Conservation (phyloP, 2,329 filamentous ascomycete genomes). For the Aspergillus pseudoviridinutans region DNA sequence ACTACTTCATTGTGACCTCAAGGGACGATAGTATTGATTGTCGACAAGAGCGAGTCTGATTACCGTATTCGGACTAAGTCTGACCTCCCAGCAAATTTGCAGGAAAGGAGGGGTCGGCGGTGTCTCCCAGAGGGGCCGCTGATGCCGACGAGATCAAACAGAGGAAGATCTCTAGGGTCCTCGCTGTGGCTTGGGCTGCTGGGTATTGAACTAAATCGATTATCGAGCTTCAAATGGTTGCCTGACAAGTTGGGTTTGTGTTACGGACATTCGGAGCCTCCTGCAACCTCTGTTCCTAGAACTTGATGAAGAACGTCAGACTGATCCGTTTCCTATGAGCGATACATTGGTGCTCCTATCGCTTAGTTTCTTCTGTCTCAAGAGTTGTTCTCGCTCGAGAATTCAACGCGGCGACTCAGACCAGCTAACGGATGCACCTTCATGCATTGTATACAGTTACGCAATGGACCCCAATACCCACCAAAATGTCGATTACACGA, state of each 20-base stretch:
- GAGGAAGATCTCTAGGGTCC: slow-evolving; percentile 3
- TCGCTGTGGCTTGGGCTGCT: neutral
- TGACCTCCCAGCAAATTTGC: slow-evolving; percentile 12
- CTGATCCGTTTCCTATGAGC: neutral
- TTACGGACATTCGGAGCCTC: neutral
- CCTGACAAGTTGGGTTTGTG: neutral
- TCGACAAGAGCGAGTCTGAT: slow-evolving; percentile 1
- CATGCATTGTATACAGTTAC: neutral
- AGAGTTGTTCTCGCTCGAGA: neutral
- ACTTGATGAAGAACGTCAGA: neutral
- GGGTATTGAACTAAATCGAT: neutral
- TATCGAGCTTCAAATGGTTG: neutral
- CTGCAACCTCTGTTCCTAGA: neutral
- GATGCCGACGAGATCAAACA: slow-evolving; percentile 12
- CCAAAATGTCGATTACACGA: neutral
- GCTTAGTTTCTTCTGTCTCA: neutral
- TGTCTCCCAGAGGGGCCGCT: slow-evolving; percentile 16
- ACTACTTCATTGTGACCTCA: neutral
- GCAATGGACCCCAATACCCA: neutral
- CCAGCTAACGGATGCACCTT: neutral
- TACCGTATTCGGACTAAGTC: neutral
- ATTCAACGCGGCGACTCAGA: neutral
- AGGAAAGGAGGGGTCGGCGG: slow-evolving; percentile 18
- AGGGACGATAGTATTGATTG: neutral
- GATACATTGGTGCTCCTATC: neutral